A percentile compares a stretch with the other conserved stretches of the same genome.
These are phyloP conservation scores for Claviceps africana DNA, from an alignment of 2,329 filamentous ascomycete genomes.

Conservation along the genomic window DNA sequence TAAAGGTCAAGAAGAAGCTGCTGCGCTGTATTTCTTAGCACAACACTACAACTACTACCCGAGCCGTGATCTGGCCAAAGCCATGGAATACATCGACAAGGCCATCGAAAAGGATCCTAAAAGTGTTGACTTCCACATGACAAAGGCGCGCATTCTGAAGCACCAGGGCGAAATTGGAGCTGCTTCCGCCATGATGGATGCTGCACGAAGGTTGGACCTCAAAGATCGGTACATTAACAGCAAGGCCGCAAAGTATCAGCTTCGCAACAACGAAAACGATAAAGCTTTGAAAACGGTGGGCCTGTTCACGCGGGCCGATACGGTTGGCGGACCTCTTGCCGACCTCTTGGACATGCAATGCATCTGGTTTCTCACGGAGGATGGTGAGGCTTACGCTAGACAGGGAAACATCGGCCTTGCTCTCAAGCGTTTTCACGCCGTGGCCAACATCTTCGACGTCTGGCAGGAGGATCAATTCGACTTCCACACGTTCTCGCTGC, in stretches of 20 bases:
- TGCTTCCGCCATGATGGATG: constrained; percentile 78
- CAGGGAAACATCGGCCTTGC: constrained; percentile 73
- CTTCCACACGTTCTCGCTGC: constrained; percentile 93
- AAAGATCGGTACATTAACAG: constrained; percentile 97
- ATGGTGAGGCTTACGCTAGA: constrained; percentile 76
- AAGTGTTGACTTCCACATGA: constrained; percentile 86
- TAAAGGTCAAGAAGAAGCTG: constrained; percentile 52
- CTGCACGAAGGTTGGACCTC: constrained; percentile 70
- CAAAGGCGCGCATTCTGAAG: constrained; percentile 89
- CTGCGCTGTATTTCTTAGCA: constrained; percentile 82
- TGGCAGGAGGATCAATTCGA: constrained; percentile 99
- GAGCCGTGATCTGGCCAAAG: constrained; percentile 72
- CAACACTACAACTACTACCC: constrained; percentile 93
- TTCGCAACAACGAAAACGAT: constrained; percentile 83
- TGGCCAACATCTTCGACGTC: constrained; percentile 86
- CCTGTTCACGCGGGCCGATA: constrained; percentile 86
- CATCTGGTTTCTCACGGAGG: constrained; percentile 91
- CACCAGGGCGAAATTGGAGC: constrained; percentile 67
- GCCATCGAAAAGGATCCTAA: constrained; percentile 67
- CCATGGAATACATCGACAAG: constrained; percentile 68
- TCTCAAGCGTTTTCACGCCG: constrained; percentile 77
- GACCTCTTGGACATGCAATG: constrained; percentile 98
- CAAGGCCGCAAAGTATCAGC: constrained; percentile 91
- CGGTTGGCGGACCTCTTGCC: constrained; percentile 70
- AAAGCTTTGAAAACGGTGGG: constrained; percentile 78